Evolutionary conservation across 441 rosid genomes (phyloP).

Genomic region (Erodium trifolium): DNA sequence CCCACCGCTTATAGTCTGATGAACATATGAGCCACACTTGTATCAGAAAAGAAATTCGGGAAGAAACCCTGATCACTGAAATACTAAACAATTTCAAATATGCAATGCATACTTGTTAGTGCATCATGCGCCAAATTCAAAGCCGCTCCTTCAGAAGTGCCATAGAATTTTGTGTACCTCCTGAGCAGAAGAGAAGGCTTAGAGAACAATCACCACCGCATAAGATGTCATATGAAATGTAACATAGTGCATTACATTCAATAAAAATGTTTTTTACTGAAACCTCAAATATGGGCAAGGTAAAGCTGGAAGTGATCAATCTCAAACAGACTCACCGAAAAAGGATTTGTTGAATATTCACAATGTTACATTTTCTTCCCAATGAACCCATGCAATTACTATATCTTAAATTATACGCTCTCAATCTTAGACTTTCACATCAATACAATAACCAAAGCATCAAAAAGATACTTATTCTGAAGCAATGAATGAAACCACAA

Average conservation of each 20-base stretch:
- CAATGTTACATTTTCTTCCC: neutral
- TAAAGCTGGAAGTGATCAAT: constrained; percentile 6
- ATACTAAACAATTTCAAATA: constrained; percentile 12
- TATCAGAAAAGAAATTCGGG: neutral
- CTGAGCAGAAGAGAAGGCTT: constrained; percentile 30
- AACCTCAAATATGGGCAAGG: neutral
- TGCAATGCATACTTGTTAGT: constrained; percentile 51
- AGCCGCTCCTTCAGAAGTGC: constrained; percentile 83
- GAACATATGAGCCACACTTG: neutral
- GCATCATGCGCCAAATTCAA: constrained; percentile 82
- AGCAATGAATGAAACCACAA: neutral
- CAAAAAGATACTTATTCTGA: neutral
- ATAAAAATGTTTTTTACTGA: neutral
- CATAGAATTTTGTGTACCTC: constrained; percentile 93
- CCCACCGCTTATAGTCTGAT: constrained; percentile 88
- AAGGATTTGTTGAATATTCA: neutral
- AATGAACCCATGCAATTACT: neutral
- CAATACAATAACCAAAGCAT: neutral
- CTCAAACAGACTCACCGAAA: neutral
- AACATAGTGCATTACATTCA: neutral
- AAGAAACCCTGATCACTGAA: constrained; percentile 11
- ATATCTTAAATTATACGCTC: neutral
- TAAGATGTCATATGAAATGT: neutral
- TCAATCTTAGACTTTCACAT: neutral
- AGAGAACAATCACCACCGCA: constrained; percentile 1